Percentiles rank a stretch among this genome's conserved stretches.
Evolutionary conservation across 139 green algal genomes (phyloP).

Genomic region (Choricystis sp.): DNA sequence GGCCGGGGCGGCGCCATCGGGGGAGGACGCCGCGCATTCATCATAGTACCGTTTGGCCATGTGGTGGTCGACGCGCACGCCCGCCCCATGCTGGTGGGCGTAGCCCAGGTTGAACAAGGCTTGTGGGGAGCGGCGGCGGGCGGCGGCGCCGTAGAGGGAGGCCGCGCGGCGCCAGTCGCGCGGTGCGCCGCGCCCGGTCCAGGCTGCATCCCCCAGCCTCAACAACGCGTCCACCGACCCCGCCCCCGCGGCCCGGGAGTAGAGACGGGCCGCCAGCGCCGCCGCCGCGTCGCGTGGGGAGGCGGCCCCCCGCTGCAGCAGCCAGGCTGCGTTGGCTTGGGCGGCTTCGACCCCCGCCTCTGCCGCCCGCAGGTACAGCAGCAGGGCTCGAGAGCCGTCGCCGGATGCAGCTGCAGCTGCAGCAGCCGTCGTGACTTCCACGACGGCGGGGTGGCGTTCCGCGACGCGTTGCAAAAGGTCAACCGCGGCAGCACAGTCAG

Average conservation of each 20-base stretch:
- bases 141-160: slow-evolving; percentile 21
- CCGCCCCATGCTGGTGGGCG: slow-evolving; percentile 79
- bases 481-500: slow-evolving; percentile 22
- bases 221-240: slow-evolving; percentile 61
- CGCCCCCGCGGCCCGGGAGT: slow-evolving; percentile 47
- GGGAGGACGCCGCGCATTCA: slow-evolving; percentile 1
- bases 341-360: slow-evolving; percentile 79
- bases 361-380: slow-evolving; percentile 58
- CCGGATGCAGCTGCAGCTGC: slow-evolving; percentile 14
- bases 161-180: slow-evolving; percentile 20
- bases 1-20: too few species aligned
- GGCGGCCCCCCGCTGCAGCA: slow-evolving; percentile 41
- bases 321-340: slow-evolving; percentile 82
- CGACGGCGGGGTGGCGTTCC: slow-evolving; percentile 21
- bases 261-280: slow-evolving; percentile 31
- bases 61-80: slow-evolving; percentile 49
- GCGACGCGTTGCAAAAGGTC: slow-evolving; percentile 40
- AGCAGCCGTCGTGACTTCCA: background rate
- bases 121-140: slow-evolving; percentile 30
- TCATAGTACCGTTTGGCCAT: slow-evolving; percentile 63
- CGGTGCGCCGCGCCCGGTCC: slow-evolving; percentile 53
- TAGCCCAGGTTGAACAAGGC: slow-evolving; percentile 89
- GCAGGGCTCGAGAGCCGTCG: slow-evolving; percentile 30
- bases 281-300: slow-evolving; percentile 6
- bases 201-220: slow-evolving; percentile 67